Conservation (phyloP, 345 rosid species). For the Salix dunnii region DNA sequence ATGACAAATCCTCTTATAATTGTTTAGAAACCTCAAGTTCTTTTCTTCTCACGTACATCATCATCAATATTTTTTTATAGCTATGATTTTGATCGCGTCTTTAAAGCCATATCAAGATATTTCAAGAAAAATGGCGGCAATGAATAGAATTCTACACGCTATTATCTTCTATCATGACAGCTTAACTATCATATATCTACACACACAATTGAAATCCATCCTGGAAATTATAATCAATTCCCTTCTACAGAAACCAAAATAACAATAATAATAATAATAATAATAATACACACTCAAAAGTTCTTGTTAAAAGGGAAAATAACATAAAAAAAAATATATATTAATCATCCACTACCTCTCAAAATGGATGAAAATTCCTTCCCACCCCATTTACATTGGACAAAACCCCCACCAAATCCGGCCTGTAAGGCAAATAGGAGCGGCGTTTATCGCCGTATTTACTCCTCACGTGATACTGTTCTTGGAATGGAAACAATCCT, state of each 20-base stretch:
- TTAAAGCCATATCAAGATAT: too few species aligned
- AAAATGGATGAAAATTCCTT: conserved; percentile 56
- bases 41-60: too few species aligned
- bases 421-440: conserved; percentile 44
- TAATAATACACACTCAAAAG: background rate
- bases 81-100: too few species aligned
- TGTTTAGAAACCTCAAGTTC: too few species aligned
- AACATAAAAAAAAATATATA: too few species aligned
- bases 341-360: conserved; percentile 23
- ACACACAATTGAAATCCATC: background rate
- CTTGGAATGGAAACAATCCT: background rate
- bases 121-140: too few species aligned
- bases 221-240: background rate
- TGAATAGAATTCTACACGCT: too few species aligned
- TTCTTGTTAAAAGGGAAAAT: background rate
- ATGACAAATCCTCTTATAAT: too few species aligned
- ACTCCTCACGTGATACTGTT: conserved; percentile 10
- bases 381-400: conserved; percentile 46
- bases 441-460: conserved; percentile 44
- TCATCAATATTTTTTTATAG: too few species aligned
- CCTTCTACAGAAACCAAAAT: background rate
- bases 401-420: conserved; percentile 50
- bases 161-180: background rate
- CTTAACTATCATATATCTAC: background rate
- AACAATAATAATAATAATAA: background rate